Evolutionary conservation across 176 grass and related monocot genomes (phyloP), one percentile per base, ranked within the genome.

Genomic region (Carex pumila): DNA sequence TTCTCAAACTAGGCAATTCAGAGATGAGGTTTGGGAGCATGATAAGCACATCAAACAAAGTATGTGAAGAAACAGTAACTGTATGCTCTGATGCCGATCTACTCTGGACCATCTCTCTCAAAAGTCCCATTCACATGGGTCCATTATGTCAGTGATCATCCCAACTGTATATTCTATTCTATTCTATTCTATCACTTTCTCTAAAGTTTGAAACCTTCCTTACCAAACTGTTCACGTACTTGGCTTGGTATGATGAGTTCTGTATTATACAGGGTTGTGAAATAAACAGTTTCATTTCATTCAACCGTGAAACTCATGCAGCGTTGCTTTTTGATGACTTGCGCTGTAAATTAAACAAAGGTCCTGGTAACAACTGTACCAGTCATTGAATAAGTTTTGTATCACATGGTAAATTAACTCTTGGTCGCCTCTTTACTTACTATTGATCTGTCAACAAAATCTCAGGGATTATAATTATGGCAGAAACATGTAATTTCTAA

Each of bases 1-100:
- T 57, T 57, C 52, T 84, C 15, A 56, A 69, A 77, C 25, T 83
- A 94, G 92, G 32, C 87, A 84, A 88, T 65, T 82, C 89, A 14
- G 82, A 91, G 88, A 94, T 94, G 92, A 88, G 75, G 75, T 94
- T 94, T 59, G 89, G 92, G 53, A 89, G 87, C 22, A 88, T 89
- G 89, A 94, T 94, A 82, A 94, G 89, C 87, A 91, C 89, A 61
- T 94, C 92, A n/a, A 94, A 94, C 72, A 91, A 87, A 25, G 89
- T 91, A 65, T 73, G 85, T 41, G 84, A 84, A 12, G 85, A 86
- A 10, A 94, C 86, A 68, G 80, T 94, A 61, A 91, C 92, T 3
- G 92, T 94, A 68, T 36, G 78, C 53, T 91, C 92, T 0, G 89
- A 94, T 72, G 89, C 87, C 22, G 85, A 91, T 86, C 87, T 94